A percentile compares a stretch with the other conserved stretches of the same genome.
phyloP scores from a whole-genome alignment of 1,139 yeast species.

The Saccharomyces pastorianus region DNA sequence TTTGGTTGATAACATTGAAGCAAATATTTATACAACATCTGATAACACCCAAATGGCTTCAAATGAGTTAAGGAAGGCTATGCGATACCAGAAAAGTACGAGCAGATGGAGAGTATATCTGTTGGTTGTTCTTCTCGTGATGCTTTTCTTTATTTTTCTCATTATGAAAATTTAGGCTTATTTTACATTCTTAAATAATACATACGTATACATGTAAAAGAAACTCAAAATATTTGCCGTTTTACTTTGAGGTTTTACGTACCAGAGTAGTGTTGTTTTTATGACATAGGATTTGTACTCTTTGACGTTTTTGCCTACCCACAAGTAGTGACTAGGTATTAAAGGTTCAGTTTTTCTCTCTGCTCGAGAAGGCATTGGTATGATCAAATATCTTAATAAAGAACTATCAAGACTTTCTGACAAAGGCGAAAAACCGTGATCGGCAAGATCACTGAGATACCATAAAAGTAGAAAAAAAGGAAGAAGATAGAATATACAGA shows the following conservation, averaged over 20 bases:
- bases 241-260: neutral
- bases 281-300: too few species aligned
- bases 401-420: neutral
- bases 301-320: too few species aligned
- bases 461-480: too few species aligned
- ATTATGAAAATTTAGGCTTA: slow-evolving; percentile 22
- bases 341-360: too few species aligned
- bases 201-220: neutral
- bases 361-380: neutral
- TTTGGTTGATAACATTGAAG: slow-evolving; percentile 76
- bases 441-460: too few species aligned
- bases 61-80: slow-evolving; percentile 65
- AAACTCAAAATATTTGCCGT: neutral
- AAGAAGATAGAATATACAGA: neutral
- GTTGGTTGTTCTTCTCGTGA: slow-evolving; percentile 49
- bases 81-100: slow-evolving; percentile 65
- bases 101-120: slow-evolving; percentile 70
- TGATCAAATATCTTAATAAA: neutral
- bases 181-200: neutral
- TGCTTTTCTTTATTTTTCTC: slow-evolving; percentile 42
- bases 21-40: slow-evolving; percentile 64
- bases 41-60: slow-evolving; percentile 65
- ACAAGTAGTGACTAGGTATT: too few species aligned
- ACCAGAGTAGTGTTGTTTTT: neutral
- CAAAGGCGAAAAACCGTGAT: neutral